A percentile compares a stretch with the other conserved stretches of the same genome.
These are phyloP conservation scores for Exophiala sp. DNA, from an alignment of 2,329 filamentous ascomycete genomes.

Conservation along the genomic window DNA sequence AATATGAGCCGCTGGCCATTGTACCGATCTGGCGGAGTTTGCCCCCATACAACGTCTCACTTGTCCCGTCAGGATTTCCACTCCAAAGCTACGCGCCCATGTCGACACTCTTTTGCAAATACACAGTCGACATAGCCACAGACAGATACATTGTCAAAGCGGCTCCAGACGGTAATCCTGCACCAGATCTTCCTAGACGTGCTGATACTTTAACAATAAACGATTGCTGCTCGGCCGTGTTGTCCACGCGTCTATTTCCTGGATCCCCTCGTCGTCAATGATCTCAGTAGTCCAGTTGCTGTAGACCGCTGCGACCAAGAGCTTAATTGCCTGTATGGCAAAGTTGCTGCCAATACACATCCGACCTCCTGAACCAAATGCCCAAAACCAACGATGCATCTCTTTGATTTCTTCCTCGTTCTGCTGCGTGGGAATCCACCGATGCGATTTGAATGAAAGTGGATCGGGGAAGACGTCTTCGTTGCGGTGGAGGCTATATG, in stretches of 20 bases:
- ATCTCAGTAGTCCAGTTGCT: constrained; percentile 61
- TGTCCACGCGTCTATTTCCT: constrained; percentile 64
- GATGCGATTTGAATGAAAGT: constrained; percentile 45
- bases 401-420: constrained; percentile 38
- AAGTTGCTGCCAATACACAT: constrained; percentile 51
- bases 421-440: constrained; percentile 46
- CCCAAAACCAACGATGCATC: constrained; percentile 50
- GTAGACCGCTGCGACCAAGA: constrained; percentile 67
- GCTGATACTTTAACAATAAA: constrained; percentile 56
- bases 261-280: constrained; percentile 61
- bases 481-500: constrained; percentile 54
- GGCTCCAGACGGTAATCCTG: too few species aligned
- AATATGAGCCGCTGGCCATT: too few species aligned
- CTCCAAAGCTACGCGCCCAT: too few species aligned
- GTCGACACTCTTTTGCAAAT: too few species aligned
- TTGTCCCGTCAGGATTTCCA: too few species aligned
- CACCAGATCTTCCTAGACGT: constrained; percentile 1
- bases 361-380: constrained; percentile 48
- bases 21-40: too few species aligned
- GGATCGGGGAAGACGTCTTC: constrained; percentile 47
- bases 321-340: constrained; percentile 64
- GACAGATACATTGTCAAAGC: too few species aligned
- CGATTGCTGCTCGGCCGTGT: constrained; percentile 57
- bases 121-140: too few species aligned
- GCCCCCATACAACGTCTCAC: too few species aligned